A percentile compares a stretch with the other conserved stretches of the same genome.
phyloP scores from a whole-genome alignment of 306 rosid genomes.

The Prunus armeniaca region DNA sequence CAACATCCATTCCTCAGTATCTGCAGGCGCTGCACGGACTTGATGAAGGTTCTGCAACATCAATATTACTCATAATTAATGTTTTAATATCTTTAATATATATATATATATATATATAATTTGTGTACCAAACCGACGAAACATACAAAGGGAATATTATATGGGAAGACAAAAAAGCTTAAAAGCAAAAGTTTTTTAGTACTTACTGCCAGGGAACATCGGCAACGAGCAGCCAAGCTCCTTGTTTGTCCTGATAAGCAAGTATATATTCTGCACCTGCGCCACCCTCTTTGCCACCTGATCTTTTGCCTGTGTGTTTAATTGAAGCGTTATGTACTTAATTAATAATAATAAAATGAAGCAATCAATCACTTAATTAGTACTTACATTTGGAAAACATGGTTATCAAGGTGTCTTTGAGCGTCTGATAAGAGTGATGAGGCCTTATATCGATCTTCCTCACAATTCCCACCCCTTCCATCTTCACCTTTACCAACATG shows the following conservation, averaged over 20 bases:
- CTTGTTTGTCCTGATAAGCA: slow-evolving; percentile 60
- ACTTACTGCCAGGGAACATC: slow-evolving; percentile 83
- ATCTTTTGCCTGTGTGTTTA: not conserved
- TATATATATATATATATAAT: no score
- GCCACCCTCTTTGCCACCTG: slow-evolving; percentile 15
- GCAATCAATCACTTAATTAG: no score
- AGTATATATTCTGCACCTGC: slow-evolving; percentile 36
- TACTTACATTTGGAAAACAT: slow-evolving; percentile 63
- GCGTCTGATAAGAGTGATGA: slow-evolving; percentile 50
- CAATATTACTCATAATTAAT: not conserved
- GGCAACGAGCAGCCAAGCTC: slow-evolving; percentile 63
- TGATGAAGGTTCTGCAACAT: slow-evolving; percentile 33
- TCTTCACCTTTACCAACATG: slow-evolving; percentile 62
- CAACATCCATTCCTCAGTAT: slow-evolving; percentile 21
- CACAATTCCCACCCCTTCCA: slow-evolving; percentile 71
- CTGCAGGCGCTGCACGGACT: slow-evolving; percentile 43
- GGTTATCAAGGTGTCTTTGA: slow-evolving; percentile 40
- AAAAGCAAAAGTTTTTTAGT: not conserved
- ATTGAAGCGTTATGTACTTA: not conserved
- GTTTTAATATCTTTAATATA: no score
- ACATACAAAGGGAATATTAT: no score
- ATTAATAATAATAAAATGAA: not conserved
- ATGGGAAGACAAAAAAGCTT: not conserved
- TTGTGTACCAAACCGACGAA: no score
- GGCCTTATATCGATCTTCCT: slow-evolving; percentile 68